Evolutionary conservation across 257 asterid genomes (phyloP).

Genomic region (Asclepias syriaca): DNA sequence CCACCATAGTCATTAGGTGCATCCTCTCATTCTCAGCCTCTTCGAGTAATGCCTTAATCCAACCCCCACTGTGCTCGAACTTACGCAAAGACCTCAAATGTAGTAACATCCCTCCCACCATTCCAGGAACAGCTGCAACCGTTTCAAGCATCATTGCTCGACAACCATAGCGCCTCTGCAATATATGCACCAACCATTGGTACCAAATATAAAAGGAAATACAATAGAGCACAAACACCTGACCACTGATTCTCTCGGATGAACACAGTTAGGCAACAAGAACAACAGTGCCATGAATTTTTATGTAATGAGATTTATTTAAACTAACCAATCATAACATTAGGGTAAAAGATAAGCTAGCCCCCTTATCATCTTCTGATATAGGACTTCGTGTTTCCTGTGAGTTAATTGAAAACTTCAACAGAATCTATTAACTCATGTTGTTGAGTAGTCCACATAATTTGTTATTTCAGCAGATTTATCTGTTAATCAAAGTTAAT

Average conservation of each 20-base stretch:
- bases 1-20: constrained; percentile 97
- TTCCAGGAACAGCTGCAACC: constrained; percentile 96
- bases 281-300: neutral
- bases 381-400: neutral
- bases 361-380: neutral
- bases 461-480: neutral
- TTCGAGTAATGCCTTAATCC: constrained; percentile 93
- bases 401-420: neutral
- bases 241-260: neutral
- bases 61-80: constrained; percentile 88
- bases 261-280: neutral
- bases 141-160: constrained; percentile 99
- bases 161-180: constrained; percentile 85
- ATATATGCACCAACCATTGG: constrained; percentile 6
- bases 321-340: neutral
- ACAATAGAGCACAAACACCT: neutral
- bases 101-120: constrained; percentile 88
- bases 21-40: constrained; percentile 98
- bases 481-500: neutral
- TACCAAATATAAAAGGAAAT: neutral
- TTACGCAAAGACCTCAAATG: constrained; percentile 81
- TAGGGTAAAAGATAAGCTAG: neutral
- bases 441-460: neutral
- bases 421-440: neutral
- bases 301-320: neutral